Base-by-base conservation (phyloP, 495 filamentous ascomycete genomes). In the Usnea hakonensis region DNA sequence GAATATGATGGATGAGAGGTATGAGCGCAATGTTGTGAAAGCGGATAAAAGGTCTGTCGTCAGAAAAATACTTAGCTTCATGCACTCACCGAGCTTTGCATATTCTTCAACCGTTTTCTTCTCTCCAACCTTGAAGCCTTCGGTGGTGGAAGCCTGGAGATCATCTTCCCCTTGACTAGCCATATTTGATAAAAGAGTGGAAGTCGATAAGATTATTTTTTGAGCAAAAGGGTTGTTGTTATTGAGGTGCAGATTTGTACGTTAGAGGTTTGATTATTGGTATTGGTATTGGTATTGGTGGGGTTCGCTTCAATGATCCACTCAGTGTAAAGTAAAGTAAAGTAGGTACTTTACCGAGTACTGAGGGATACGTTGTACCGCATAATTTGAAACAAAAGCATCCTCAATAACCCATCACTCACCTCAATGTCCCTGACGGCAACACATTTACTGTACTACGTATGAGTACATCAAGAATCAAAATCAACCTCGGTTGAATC, bases 61-160 rank as follows among this genome's bases (percentile, higher is more conserved):
- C 21, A 60, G n/a, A n/a, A 33, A 54, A 60, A 52, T 55, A 44
- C 54, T 36, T 40, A 37, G 33, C 54, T 54, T 30, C 19, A 21
- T 53, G 59, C 66, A 82, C 89, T 72, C 78, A 97, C 94, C 94
- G 74, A 98, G 86, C 69, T 96, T 77, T 63, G 88, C 77, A 76
- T 96, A 96, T 75, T 96, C 90, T 60, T 90, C 86, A 66, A 98
- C 81, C 63, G 90, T 92, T 83, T 97, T 96, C 85, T 96, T 96
- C 83, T 96, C 90, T 66, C 91, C 91, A 66, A 97, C 87, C 82
- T 94, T 96, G 86, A 95, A 98, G 68, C 94, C 93, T 78, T 91
- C 86, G 62, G 90, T 96, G 73, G 83, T 81, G 77, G 90, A 85
- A 71, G 93, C 89, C 67, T 85, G 73, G 64, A 96, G 85, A 67